Base-by-base conservation (phyloP, 495 filamentous ascomycete species). In the Trichoderma reesei region DNA sequence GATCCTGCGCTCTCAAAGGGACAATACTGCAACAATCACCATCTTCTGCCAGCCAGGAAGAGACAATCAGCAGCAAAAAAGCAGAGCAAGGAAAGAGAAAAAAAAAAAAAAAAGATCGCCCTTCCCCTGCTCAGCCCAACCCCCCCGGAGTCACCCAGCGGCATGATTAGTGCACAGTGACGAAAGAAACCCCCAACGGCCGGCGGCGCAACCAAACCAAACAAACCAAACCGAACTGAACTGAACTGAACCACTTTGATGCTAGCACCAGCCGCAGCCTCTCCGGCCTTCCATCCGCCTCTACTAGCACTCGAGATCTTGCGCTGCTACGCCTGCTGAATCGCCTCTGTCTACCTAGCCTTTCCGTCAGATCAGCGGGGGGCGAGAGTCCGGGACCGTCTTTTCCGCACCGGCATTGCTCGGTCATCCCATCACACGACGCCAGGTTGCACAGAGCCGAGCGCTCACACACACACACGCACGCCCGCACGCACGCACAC, bases 401-500 rank as follows among this genome's bases (percentile, higher is more conserved):
- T 5, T 33, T 56, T 56, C 51, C 51, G 51, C 51, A n/a, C 51
- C 51, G 51, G 51, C 13, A 34, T 56, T 56, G 20, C 51, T 56
- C 51, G 20, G 51, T 56, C 51, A 56, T 56, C 26, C 51, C n/a
- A 56, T 56, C 51, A 56, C 51, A 56, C 51, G 51, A 56, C 51
- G 51, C 51, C 51, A 56, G 34, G 51, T 56, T 56, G 61, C 44
- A 64, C 54, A 16, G 51, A 56, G 51, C 51, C 51, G 51, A 34
- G n/a, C n/a, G n/a, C n/a, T n/a, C n/a, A n/a, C n/a, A n/a, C n/a
- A n/a, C n/a, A n/a, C n/a, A n/a, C n/a, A n/a, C n/a, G n/a, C n/a
- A n/a, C n/a, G n/a, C n/a, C n/a, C n/a, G n/a, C n/a, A n/a, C n/a
- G n/a, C 51, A 31, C 51, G 11, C 51, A 31, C 51, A 34, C 51